Percentiles rank a stretch among this genome's conserved stretches.
Evolutionary conservation across 2,329 filamentous ascomycete genomes (phyloP).

Genomic region (Diaporthe vexans): DNA sequence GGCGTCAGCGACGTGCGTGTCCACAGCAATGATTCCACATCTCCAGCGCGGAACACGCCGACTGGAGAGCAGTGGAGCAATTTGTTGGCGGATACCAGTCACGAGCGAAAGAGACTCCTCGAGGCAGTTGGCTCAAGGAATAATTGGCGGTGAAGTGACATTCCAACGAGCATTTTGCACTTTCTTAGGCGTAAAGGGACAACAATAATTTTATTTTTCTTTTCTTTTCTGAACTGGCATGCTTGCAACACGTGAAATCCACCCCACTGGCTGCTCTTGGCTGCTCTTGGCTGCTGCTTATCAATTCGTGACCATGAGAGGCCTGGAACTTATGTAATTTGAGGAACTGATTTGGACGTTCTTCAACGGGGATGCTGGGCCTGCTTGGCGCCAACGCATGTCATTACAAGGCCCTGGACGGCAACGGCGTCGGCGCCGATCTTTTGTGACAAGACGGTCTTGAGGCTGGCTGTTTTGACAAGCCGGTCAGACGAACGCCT

Average conservation of each 20-base stretch:
- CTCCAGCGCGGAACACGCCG: neutral
- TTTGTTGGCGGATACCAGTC: neutral
- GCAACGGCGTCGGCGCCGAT: neutral
- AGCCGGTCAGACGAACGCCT: conserved; percentile 7
- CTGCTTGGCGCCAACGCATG: conserved; percentile 15
- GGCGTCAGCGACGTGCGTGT: conserved; percentile 21
- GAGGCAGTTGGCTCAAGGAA: neutral
- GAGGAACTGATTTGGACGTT: neutral
- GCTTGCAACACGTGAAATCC: neutral
- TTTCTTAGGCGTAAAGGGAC: conserved; percentile 1
- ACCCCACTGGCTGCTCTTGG: neutral
- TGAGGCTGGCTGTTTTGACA: neutral
- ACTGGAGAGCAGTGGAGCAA: neutral
- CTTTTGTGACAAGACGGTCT: neutral
- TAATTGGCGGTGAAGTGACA: conserved; percentile 7
- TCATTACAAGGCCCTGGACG: neutral
- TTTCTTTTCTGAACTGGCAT: neutral
- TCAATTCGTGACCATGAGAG: neutral
- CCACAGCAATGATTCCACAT: conserved; percentile 10
- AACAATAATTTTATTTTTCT: neutral
- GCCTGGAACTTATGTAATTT: neutral
- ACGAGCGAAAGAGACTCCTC: neutral
- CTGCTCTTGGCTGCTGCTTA: conserved; percentile 15
- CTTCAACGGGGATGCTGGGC: neutral
- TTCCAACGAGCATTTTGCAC: neutral